Conservation (phyloP, 176 grass and related monocot species). For the Triticum urartu region DNA sequence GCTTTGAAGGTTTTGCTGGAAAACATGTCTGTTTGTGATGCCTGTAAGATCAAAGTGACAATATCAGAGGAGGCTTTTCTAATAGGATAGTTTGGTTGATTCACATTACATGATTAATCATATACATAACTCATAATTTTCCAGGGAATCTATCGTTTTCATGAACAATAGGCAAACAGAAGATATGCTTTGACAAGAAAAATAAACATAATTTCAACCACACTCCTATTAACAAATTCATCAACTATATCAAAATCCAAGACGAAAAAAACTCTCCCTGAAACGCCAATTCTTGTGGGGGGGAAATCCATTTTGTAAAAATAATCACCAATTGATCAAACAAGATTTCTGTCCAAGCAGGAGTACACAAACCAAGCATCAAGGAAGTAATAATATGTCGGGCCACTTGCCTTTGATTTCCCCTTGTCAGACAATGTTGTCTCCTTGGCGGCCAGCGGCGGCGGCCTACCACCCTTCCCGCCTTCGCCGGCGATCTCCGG, state of each 20-base stretch:
- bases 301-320: neutral
- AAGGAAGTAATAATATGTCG: neutral
- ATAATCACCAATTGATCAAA: neutral
- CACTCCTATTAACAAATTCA: neutral
- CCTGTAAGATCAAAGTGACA: slow-evolving; percentile 28
- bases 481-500: neutral
- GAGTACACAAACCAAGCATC: neutral
- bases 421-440: slow-evolving; percentile 17
- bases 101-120: neutral
- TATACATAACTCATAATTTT: neutral
- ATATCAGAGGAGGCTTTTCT: neutral
- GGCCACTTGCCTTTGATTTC: slow-evolving; percentile 14
- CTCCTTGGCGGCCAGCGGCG: neutral
- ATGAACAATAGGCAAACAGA: neutral
- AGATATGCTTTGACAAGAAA: neutral
- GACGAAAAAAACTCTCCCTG: neutral
- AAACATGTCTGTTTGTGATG: slow-evolving; percentile 21
- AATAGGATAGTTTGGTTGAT: neutral
- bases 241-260: neutral
- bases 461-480: neutral
- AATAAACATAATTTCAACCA: neutral
- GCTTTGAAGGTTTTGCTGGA: slow-evolving; percentile 17
- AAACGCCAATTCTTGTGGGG: neutral
- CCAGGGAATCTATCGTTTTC: neutral
- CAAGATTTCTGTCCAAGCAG: neutral